Evolutionary conservation across 768 basidiomycete genomes (phyloP).

Genomic region (Panellus pusillus): DNA sequence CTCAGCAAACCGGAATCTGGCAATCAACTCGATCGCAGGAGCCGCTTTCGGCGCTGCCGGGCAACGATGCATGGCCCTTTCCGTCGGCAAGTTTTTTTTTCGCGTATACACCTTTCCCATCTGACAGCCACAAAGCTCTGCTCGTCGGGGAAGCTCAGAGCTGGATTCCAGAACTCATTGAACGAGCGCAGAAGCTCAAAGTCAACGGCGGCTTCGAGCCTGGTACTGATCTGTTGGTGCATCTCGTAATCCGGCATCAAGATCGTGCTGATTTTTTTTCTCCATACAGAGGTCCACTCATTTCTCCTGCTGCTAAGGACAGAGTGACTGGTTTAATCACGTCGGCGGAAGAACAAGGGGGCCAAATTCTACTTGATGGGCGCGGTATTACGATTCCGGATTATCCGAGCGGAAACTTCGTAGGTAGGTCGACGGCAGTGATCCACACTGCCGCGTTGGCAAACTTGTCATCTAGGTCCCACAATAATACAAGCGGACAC

Average conservation of each 20-base stretch:
- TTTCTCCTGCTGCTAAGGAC: conserved; percentile 79
- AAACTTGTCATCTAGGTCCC: conserved; percentile 43
- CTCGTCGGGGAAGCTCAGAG: conserved; percentile 77
- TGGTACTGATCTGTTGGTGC: conserved; percentile 71
- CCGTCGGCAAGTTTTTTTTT: conserved; percentile 61
- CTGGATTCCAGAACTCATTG: conserved; percentile 86
- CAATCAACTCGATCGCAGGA: conserved; percentile 89
- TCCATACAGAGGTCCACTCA: conserved; percentile 70
- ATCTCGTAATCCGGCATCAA: background rate
- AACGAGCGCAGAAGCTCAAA: conserved; percentile 75
- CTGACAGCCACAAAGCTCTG: conserved; percentile 43
- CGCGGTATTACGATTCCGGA: conserved; percentile 63
- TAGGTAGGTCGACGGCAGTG: conserved; percentile 38
- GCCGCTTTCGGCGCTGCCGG: conserved; percentile 97
- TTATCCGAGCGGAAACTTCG: conserved; percentile 89
- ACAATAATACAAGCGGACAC: conserved; percentile 85
- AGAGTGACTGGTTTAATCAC: conserved; percentile 75
- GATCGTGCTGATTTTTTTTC: conserved; percentile 3
- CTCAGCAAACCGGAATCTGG: conserved; percentile 86
- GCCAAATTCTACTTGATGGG: conserved; percentile 85
- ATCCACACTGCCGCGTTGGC: background rate
- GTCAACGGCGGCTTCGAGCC: conserved; percentile 91
- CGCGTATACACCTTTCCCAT: background rate
- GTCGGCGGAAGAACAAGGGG: conserved; percentile 78
- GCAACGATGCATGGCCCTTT: conserved; percentile 96